Evolutionary conservation across 768 basidiomycete genomes (phyloP).

Genomic region (Paxillus ammoniavirescens): DNA sequence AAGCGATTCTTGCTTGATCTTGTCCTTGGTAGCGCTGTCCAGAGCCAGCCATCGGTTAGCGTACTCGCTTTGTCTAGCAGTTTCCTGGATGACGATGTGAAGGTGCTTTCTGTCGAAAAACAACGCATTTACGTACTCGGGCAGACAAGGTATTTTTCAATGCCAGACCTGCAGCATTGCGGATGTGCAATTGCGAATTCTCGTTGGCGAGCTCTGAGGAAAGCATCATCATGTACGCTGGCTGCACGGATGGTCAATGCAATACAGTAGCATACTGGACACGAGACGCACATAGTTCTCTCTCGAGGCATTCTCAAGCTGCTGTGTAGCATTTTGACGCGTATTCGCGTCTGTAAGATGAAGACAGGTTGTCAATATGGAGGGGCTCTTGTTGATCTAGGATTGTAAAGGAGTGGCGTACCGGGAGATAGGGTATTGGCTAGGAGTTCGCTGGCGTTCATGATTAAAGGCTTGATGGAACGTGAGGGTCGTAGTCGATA

Average conservation of each 20-base stretch:
- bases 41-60: conserved; percentile 82
- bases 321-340: conserved; percentile 89
- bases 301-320: conserved; percentile 81
- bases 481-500: conserved; percentile 25
- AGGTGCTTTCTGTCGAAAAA: conserved; percentile 12
- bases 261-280: neutral
- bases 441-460: conserved; percentile 91
- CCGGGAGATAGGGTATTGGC: conserved; percentile 90
- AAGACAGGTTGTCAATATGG: conserved; percentile 19
- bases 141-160: conserved; percentile 94
- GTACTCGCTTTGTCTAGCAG: conserved; percentile 70
- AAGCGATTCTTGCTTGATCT: conserved; percentile 88
- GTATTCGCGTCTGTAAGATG: conserved; percentile 68
- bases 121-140: conserved; percentile 58
- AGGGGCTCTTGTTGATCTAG: conserved; percentile 37
- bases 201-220: conserved; percentile 83
- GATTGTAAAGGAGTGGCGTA: conserved; percentile 40
- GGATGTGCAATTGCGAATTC: conserved; percentile 61
- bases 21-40: conserved; percentile 59
- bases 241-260: conserved; percentile 47
- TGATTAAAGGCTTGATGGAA: conserved; percentile 40
- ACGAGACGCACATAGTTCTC: conserved; percentile 82
- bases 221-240: conserved; percentile 91
- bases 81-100: conserved; percentile 52
- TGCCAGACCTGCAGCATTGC: conserved; percentile 95